A percentile compares a stretch with the other conserved stretches of the same genome.
Evolutionary conservation across 768 basidiomycete genomes (phyloP).

Genomic region (Suillus subluteus): DNA sequence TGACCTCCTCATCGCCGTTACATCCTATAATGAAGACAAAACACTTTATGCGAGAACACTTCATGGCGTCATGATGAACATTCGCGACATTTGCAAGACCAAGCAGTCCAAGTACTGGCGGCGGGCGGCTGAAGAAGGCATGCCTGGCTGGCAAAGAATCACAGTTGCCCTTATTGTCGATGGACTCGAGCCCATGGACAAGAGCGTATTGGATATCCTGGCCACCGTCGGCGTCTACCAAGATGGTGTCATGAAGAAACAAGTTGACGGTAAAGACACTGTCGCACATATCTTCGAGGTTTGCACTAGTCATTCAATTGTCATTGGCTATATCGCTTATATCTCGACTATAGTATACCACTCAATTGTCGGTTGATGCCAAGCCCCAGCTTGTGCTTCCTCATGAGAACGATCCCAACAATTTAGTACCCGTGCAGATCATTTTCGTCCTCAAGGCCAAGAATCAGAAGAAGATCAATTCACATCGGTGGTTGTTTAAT

Average conservation of each 20-base stretch:
- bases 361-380: conserved; percentile 91
- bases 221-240: conserved; percentile 93
- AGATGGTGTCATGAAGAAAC: conserved; percentile 94
- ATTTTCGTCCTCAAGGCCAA: conserved; percentile 91
- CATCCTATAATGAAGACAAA: conserved; percentile 93
- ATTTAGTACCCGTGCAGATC: conserved; percentile 90
- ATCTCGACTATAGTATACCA: conserved; percentile 74
- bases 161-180: conserved; percentile 90
- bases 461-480: conserved; percentile 96
- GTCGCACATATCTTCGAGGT: conserved; percentile 97
- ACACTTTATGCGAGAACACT: conserved; percentile 88
- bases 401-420: conserved; percentile 86
- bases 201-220: conserved; percentile 86
- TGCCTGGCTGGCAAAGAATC: conserved; percentile 90
- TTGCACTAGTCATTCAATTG: conserved; percentile 12
- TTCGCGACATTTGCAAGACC: conserved; percentile 95
- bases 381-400: conserved; percentile 91
- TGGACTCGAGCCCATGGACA: conserved; percentile 95
- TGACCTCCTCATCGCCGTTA: conserved; percentile 92
- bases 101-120: conserved; percentile 95
- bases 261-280: conserved; percentile 85
- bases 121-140: conserved; percentile 78
- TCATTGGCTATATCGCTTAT: conserved; percentile 11
- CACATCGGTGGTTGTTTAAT: conserved; percentile 96
- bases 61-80: conserved; percentile 97